Evolutionary conservation across 1,139 yeast genomes (phyloP).

Genomic region (Blastobotrys arbuscula): DNA sequence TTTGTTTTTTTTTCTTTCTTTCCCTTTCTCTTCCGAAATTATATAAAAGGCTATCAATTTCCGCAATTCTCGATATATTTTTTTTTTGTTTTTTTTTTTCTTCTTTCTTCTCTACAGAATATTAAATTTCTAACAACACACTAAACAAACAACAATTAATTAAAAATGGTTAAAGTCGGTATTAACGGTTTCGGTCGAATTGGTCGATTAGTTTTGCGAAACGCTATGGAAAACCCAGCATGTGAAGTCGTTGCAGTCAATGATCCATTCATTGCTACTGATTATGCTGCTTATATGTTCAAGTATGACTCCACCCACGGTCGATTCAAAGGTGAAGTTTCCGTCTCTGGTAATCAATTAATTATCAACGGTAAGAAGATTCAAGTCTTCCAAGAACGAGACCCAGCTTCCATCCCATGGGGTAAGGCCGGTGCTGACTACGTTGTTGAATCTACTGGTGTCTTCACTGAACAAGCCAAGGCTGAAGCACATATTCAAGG

Average conservation of each 20-base stretch:
- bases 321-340: conserved; percentile 62
- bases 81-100: neutral
- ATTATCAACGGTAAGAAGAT: conserved; percentile 65
- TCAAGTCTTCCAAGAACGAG: conserved; percentile 67
- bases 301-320: conserved; percentile 88
- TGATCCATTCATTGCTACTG: conserved; percentile 79
- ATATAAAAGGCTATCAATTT: conserved; percentile 1
- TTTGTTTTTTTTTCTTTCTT: too few relatives aligned
- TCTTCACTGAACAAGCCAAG: conserved; percentile 72
- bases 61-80: neutral
- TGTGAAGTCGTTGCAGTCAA: conserved; percentile 75
- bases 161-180: conserved; percentile 46
- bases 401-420: conserved; percentile 81
- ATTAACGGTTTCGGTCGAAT: conserved; percentile 89
- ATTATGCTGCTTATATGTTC: conserved; percentile 84
- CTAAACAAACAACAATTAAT: neutral
- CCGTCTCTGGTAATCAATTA: conserved; percentile 50
- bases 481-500: conserved; percentile 76
- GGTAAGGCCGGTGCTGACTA: conserved; percentile 68
- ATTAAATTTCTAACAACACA: neutral
- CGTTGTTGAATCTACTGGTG: conserved; percentile 87
- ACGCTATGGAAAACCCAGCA: conserved; percentile 63
- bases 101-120: conserved; percentile 1
- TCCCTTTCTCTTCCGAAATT: neutral
- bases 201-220: conserved; percentile 77